Evolutionary conservation across 148 eudicot genomes (phyloP).

Genomic region (Fagopyrum tataricum): DNA sequence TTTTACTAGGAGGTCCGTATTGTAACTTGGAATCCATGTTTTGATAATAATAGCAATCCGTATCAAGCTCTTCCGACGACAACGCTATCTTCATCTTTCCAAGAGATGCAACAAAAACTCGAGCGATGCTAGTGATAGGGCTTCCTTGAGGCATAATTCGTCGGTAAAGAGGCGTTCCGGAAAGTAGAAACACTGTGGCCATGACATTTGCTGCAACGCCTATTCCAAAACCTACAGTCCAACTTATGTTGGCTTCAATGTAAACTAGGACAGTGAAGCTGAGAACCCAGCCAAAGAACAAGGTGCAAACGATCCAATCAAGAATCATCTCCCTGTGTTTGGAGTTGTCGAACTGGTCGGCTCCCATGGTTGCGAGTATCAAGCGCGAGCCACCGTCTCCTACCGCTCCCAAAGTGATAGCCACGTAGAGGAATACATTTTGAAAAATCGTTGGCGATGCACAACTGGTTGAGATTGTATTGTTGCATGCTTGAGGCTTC

Average conservation of each 20-base stretch:
- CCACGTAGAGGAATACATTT: constrained; percentile 23
- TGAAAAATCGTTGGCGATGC: constrained; percentile 25
- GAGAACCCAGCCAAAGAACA: constrained; percentile 24
- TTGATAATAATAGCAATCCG: constrained; percentile 3
- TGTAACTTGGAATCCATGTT: neutral
- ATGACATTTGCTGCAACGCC: constrained; percentile 26
- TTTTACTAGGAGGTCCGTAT: constrained; percentile 7
- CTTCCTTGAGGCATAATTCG: constrained; percentile 29
- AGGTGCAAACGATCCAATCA: constrained; percentile 32
- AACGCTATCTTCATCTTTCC: neutral
- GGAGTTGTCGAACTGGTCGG: constrained; percentile 31
- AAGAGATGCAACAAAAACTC: constrained; percentile 34
- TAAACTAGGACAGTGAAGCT: constrained; percentile 35
- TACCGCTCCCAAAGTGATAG: constrained; percentile 28
- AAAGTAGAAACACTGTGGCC: constrained; percentile 25
- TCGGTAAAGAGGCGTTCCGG: constrained; percentile 28
- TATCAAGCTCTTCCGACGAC: neutral
- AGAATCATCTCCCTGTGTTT: constrained; percentile 29
- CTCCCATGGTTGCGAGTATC: constrained; percentile 40
- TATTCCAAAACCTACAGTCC: constrained; percentile 35
- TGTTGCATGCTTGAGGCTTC: constrained; percentile 28
- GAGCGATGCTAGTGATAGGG: constrained; percentile 42
- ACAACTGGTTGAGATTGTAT: constrained; percentile 15
- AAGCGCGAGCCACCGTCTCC: constrained; percentile 41
- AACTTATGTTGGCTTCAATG: constrained; percentile 42